These are phyloP conservation scores for Cladosporium sp. DNA, from an alignment of 2,329 filamentous ascomycete genomes.

Conservation along the genomic window DNA sequence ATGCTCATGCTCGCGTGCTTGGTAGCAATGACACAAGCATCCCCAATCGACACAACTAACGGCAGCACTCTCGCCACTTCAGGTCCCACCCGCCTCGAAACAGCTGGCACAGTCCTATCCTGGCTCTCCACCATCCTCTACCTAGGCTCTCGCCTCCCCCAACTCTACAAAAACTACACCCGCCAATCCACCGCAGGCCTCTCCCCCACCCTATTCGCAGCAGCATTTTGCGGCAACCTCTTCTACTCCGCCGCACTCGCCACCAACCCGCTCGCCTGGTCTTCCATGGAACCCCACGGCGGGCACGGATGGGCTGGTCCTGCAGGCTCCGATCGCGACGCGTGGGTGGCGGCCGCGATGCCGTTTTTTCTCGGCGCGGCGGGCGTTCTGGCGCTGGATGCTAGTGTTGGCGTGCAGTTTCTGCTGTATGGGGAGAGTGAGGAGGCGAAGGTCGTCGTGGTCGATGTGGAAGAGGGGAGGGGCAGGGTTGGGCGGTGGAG, in stretches of 20 bases:
- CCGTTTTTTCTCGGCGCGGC: slow-evolving; percentile 65
- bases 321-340: slow-evolving; percentile 49
- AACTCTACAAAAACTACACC: slow-evolving; percentile 62
- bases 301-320: slow-evolving; percentile 56
- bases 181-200: slow-evolving; percentile 62
- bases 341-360: slow-evolving; percentile 55
- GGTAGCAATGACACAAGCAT: slow-evolving; percentile 40
- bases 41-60: slow-evolving; percentile 21
- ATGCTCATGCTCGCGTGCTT: slow-evolving; percentile 44
- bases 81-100: slow-evolving; percentile 33
- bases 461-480: slow-evolving; percentile 37
- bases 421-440: slow-evolving; percentile 50
- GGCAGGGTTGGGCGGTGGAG: slow-evolving; percentile 46
- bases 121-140: slow-evolving; percentile 56
- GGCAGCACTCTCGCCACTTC: slow-evolving; percentile 19
- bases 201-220: slow-evolving; percentile 59
- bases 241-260: slow-evolving; percentile 62
- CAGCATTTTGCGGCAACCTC: slow-evolving; percentile 64
- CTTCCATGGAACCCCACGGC: slow-evolving; percentile 49
- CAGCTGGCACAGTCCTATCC: slow-evolving; percentile 49
- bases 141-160: slow-evolving; percentile 57
- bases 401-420: slow-evolving; percentile 60
- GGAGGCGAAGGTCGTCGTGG: slow-evolving; percentile 43
- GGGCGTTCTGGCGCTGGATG: slow-evolving; percentile 60
- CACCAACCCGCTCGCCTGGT: slow-evolving; percentile 62